Conservation (phyloP, 2,329 filamentous ascomycete genomes). For the Trichoderma arundinaceum region DNA sequence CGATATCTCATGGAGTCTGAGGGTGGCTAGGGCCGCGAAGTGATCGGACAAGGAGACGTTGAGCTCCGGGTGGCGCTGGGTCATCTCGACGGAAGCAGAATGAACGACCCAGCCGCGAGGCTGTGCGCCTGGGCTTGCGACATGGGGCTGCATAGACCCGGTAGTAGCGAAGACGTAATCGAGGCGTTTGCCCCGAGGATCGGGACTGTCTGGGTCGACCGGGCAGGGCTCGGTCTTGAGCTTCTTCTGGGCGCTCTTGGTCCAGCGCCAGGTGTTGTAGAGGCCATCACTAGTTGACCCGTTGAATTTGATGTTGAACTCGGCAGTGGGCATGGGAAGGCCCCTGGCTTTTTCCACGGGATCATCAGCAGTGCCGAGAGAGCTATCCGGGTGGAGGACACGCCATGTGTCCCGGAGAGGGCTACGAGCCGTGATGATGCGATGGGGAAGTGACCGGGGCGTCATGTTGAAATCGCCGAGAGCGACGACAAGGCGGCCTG, state of each 20-base stretch:
- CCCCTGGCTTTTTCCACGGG: constrained; percentile 69
- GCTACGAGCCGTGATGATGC: constrained; percentile 77
- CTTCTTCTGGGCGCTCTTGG: constrained; percentile 69
- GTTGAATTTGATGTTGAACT: constrained; percentile 78
- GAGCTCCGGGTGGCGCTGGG: constrained; percentile 77
- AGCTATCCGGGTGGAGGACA: constrained; percentile 80
- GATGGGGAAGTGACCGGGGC: constrained; percentile 83
- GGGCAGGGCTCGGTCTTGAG: constrained; percentile 63
- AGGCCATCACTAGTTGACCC: constrained; percentile 86
- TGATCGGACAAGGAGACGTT: constrained; percentile 92
- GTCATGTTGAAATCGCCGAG: constrained; percentile 97
- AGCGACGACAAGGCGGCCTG: constrained; percentile 82
- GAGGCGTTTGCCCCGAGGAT: constrained; percentile 80
- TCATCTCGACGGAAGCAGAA: constrained; percentile 76
- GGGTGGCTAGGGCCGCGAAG: constrained; percentile 85
- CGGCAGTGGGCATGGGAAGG: constrained; percentile 72
- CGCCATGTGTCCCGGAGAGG: constrained; percentile 86
- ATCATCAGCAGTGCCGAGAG: constrained; percentile 74
- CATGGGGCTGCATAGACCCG: constrained; percentile 42
- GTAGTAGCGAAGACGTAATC: constrained; percentile 91
- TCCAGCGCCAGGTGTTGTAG: constrained; percentile 94
- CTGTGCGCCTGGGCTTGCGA: constrained; percentile 35
- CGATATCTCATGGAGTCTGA: constrained; percentile 56
- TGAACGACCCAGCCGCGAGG: constrained; percentile 69
- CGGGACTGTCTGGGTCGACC: constrained; percentile 68